Conservation (phyloP, 2,329 filamentous ascomycete species). For the Beauveria sp. region DNA sequence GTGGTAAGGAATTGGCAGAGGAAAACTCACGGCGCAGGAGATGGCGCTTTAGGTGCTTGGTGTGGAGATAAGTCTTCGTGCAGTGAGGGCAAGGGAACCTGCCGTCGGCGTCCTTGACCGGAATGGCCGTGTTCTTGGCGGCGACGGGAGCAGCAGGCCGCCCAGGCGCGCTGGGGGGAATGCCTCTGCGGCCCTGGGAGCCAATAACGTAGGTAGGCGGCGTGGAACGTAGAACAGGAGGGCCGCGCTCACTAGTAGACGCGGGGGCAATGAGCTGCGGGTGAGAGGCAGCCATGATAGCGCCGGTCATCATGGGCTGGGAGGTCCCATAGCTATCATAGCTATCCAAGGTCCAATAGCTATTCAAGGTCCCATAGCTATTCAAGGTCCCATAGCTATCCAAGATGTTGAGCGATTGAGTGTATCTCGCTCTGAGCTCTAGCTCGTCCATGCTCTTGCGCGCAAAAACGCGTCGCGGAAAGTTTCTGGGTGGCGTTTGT, state of each 20-base stretch:
- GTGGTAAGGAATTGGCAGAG: slow-evolving; percentile 16
- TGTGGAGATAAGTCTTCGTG: slow-evolving; percentile 95
- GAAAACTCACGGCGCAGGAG: slow-evolving; percentile 79
- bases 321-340: slow-evolving; percentile 41
- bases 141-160: slow-evolving; percentile 68
- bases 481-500: background rate
- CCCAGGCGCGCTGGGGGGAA: slow-evolving; percentile 83
- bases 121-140: slow-evolving; percentile 74
- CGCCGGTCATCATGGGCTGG: slow-evolving; percentile 56
- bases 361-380: slow-evolving; percentile 38
- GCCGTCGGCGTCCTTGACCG: slow-evolving; percentile 93
- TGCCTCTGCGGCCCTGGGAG: slow-evolving; percentile 85
- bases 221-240: slow-evolving; percentile 61
- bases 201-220: slow-evolving; percentile 88
- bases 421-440: slow-evolving; percentile 41
- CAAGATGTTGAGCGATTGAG: slow-evolving; percentile 39
- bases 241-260: slow-evolving; percentile 47
- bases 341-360: too few relatives aligned
- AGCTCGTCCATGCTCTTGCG: slow-evolving; percentile 24
- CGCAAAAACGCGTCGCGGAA: background rate
- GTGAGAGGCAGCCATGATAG: slow-evolving; percentile 49
- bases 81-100: slow-evolving; percentile 98
- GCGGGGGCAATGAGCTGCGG: slow-evolving; percentile 71
- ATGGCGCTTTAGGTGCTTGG: slow-evolving; percentile 96
- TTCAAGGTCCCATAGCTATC: slow-evolving; percentile 38